A percentile compares a stretch with the other conserved stretches of the same genome.
These are phyloP conservation scores for Pholiota molesta DNA, from an alignment of 768 basidiomycete genomes.

Conservation along the genomic window DNA sequence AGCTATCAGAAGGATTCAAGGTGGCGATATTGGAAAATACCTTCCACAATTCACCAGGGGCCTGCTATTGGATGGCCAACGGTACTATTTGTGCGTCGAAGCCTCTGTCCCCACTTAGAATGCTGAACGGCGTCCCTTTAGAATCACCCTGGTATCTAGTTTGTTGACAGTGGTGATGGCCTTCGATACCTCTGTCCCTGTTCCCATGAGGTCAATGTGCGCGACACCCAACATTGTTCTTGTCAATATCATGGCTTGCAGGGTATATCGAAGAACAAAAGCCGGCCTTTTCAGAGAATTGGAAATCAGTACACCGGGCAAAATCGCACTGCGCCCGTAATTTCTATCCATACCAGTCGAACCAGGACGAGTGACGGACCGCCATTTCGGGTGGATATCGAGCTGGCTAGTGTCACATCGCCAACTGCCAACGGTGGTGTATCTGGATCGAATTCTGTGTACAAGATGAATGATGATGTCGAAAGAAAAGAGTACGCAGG, in stretches of 20 bases:
- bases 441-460: too few species aligned
- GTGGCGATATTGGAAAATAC: slow-evolving; percentile 23
- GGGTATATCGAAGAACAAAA: slow-evolving; percentile 17
- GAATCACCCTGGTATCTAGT: slow-evolving; percentile 8
- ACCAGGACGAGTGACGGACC: neutral
- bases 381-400: neutral
- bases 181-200: slow-evolving; percentile 2
- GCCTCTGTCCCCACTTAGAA: neutral
- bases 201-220: slow-evolving; percentile 11
- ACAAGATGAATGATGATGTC: too few species aligned
- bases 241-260: slow-evolving; percentile 22
- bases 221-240: slow-evolving; percentile 14
- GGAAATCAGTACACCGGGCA: slow-evolving; percentile 7
- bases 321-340: neutral
- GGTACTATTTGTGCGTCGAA: slow-evolving; percentile 22
- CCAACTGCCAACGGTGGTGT: neutral
- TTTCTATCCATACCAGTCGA: neutral
- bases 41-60: slow-evolving; percentile 28
- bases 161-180: slow-evolving; percentile 10
- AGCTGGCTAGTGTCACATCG: neutral
- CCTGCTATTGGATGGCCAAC: slow-evolving; percentile 31
- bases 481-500: too few species aligned
- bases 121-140: neutral
- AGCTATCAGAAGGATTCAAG: slow-evolving; percentile 12
- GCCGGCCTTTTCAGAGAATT: slow-evolving; percentile 6